Evolutionary conservation across 108 stramenopile genomes (phyloP).

Genomic region (Fragilariopsis cylindrus): DNA sequence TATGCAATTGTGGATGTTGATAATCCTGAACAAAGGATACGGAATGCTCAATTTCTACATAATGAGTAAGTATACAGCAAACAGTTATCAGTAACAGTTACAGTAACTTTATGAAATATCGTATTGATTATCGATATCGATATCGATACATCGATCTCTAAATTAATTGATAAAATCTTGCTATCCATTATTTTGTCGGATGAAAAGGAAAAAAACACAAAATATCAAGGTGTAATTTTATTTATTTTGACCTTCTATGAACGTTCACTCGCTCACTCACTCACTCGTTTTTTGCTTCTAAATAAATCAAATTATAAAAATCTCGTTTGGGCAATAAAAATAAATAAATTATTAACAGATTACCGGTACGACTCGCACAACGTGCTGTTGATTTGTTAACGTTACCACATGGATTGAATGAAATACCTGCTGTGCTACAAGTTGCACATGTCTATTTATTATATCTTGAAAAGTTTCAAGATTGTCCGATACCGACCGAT

Average conservation of each 20-base stretch:
- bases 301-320: not conserved
- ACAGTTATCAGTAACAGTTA: not conserved
- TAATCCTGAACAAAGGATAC: constrained; percentile 55
- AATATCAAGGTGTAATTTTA: too few species aligned
- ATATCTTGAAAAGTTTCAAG: constrained; percentile 67
- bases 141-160: too few species aligned
- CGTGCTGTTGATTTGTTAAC: constrained; percentile 85
- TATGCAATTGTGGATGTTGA: constrained; percentile 59
- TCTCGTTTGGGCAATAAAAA: not conserved
- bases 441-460: constrained; percentile 73
- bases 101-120: not conserved
- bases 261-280: too few species aligned
- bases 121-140: not conserved
- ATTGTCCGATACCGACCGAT: constrained; percentile 55
- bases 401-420: constrained; percentile 75
- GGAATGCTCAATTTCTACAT: constrained; percentile 90
- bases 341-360: constrained; percentile 35
- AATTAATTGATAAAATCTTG: too few species aligned
- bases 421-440: constrained; percentile 60
- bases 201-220: too few species aligned
- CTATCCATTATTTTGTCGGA: too few species aligned
- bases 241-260: too few species aligned
- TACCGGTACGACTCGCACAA: constrained; percentile 92
- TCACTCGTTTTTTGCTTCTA: too few species aligned
- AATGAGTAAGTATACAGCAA: constrained; percentile 21